These are phyloP conservation scores for Phytophthora brassicae DNA, from an alignment of 352 stramenopile genomes.

Conservation along the genomic window DNA sequence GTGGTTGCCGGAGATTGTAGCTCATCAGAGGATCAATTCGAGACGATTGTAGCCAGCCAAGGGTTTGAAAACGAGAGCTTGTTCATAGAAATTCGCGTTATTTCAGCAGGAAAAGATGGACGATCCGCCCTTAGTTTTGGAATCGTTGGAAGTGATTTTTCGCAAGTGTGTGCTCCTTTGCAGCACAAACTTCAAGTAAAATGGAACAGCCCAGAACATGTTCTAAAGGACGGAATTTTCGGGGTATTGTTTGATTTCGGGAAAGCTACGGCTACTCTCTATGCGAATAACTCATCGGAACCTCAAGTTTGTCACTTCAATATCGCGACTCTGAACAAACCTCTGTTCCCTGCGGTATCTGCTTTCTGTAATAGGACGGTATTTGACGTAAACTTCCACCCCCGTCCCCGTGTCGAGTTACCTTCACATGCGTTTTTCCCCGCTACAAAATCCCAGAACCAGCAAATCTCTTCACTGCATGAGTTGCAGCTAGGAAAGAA, in stretches of 20 bases:
- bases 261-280: constrained; percentile 55
- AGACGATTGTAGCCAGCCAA: constrained; percentile 60
- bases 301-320: constrained; percentile 42
- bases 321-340: constrained; percentile 30
- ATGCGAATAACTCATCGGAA: constrained; percentile 47
- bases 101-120: constrained; percentile 51
- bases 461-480: constrained; percentile 46
- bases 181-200: constrained; percentile 39
- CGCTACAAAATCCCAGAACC: constrained; percentile 40
- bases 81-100: constrained; percentile 62
- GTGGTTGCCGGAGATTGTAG: constrained; percentile 60
- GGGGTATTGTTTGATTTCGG: constrained; percentile 82
- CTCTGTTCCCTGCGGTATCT: constrained; percentile 61
- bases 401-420: constrained; percentile 49
- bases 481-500: constrained; percentile 75
- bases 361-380: constrained; percentile 70
- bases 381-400: constrained; percentile 73
- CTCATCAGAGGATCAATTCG: constrained; percentile 43
- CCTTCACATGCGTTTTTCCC: constrained; percentile 41
- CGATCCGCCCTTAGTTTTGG: constrained; percentile 52
- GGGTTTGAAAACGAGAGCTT: constrained; percentile 51
- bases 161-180: constrained; percentile 20
- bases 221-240: constrained; percentile 44
- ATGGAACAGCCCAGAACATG: constrained; percentile 39
- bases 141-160: constrained; percentile 48